Base-by-base conservation (phyloP, 768 basidiomycete genomes). In the Hygrophoropsis aurantiaca region DNA sequence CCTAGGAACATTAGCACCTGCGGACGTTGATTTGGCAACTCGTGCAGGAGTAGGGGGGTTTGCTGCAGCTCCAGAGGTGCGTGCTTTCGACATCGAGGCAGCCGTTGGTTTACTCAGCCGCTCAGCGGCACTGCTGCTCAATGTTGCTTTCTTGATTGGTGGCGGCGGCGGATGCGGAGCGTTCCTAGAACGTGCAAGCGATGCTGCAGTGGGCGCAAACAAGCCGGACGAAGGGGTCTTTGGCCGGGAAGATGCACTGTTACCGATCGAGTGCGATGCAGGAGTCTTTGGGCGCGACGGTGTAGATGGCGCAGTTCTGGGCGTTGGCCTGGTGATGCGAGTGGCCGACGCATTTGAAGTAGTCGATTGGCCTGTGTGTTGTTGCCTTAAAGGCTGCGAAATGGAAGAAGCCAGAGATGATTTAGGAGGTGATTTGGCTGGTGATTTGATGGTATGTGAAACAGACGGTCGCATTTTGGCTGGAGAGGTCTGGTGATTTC, bases 71-170 rank as follows among this genome's bases (percentile, higher is more conserved):
- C 39, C 56, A 3, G 63, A 51, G n/a, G 71, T 52, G 15, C 82
- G 77, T 18, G 78, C 79, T 59, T 80, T 84, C 19, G 81, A 81
- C 48, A 86, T 59, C 2, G 86, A 87, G 21, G 88, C 84, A 9
- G 87, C 87, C 1, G 89, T 90, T n/a, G 88, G 89, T 64, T 88
- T 88, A 65, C 80, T 87, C 35, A 90, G 70, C 42, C 89, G 76
- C 48, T 87, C 85, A 10, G 83, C 72, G 0, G 74, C 74, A 40
- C 69, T 77, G 49, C 73, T 73, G 47, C 77, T 78, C 37, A 81
- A 54, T 1, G 78, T 74, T n/a, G 67, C 58, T 63, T 84, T 85
- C 69, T 77, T 81, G 16, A 67, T 64, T 1, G 83, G 75, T 0
- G 73, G 70, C 1, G 81, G 74, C 6, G 72, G 66, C 1, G 65